Evolutionary conservation across 192 early-diverging fungal species (phyloP), one percentile per base, ranked within the genome.

Genomic region (Umbelopsis isabellina): DNA sequence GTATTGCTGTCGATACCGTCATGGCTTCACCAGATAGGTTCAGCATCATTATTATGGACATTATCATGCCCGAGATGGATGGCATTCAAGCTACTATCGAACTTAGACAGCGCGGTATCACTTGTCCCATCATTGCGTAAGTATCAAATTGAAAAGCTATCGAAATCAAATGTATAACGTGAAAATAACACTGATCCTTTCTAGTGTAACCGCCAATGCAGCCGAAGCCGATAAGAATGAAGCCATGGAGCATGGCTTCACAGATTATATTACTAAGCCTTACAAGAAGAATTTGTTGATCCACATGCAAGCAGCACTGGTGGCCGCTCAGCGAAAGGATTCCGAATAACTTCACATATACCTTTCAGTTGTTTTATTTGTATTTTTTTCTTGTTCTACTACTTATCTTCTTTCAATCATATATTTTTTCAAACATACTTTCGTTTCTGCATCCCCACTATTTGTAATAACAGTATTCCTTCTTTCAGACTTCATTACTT

Each of bases 21-120:
- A 61, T 61, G 55, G 55, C 55, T 5, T 10, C 55, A 4, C 55
- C 55, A 35, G 55, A 61, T 16, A 27, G 55, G 30, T 61, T 61
- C 30, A 61, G 27, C 16, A 61, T 61, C 30, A 61, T 61, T 35
- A 35, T 61, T 4, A 61, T 61, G 55, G 55, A 61, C 33, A 61
- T 61, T 18, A 61, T 61, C 5, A 61, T 61, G 55, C 55, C 55
- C 13, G 55, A 61, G 33, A 61, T 61, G 55, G 27, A 61, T 61
- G 55, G 55, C 7, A 27, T 61, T n/a, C 55, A 61, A 35, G 55
- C 55, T 5, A 61, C 55, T 0, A 61, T 61, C 16, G 55, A 61
- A 33, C 55, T 61, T 12, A 61, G 55, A 61, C 37, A 61, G 30
- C 25, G 30, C 11, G 55, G 55, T 1, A 61, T 61, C 4, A 61